A percentile compares a stretch with the other conserved stretches of the same genome.
Evolutionary conservation across 2,329 filamentous ascomycete species (phyloP).

Genomic region (Fusarium globosum): DNA sequence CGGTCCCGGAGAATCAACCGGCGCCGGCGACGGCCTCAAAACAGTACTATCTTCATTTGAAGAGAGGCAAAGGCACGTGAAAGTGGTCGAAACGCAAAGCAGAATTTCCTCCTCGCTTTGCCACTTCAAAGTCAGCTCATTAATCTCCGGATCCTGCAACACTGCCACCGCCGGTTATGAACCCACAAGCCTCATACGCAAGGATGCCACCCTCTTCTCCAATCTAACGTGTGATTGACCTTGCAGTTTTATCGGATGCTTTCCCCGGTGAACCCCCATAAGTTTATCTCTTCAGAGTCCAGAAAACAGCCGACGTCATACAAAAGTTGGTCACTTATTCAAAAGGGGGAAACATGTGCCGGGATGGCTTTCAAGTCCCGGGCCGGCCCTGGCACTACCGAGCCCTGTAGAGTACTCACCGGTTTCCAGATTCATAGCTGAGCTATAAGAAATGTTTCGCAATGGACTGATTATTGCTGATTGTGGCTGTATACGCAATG

Average conservation of each 20-base stretch:
- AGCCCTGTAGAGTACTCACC: neutral
- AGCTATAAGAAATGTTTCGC: neutral
- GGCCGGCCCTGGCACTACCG: slow-evolving; percentile 7
- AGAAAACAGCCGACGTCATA: slow-evolving; percentile 11
- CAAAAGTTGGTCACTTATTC: neutral
- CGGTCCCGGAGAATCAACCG: slow-evolving; percentile 18
- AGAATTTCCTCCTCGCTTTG: neutral
- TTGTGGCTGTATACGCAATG: neutral
- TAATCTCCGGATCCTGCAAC: neutral
- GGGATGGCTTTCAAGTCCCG: slow-evolving; percentile 2
- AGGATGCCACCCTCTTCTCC: neutral
- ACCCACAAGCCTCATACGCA: neutral
- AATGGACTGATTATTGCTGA: slow-evolving; percentile 5
- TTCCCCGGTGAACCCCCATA: slow-evolving; percentile 1
- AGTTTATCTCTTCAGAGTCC: neutral
- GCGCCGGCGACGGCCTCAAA: slow-evolving; percentile 6
- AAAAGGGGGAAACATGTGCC: neutral
- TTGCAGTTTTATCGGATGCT: slow-evolving; percentile 2
- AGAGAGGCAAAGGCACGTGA: neutral
- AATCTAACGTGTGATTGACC: slow-evolving; percentile 1
- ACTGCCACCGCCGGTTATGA: slow-evolving; percentile 21
- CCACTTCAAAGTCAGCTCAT: neutral
- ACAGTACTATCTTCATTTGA: neutral
- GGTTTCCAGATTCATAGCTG: neutral
- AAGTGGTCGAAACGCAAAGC: neutral